Evolutionary conservation across 345 rosid species (phyloP).

Genomic region (Citrus sinensis): DVS_A1.0 CM039165.1:32060501-32061000

Average conservation of each 20-base stretch:
- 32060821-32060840: not conserved
- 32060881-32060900: not conserved
- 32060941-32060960: not conserved
- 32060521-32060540: too few species aligned
- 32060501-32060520: too few species aligned
- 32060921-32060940: not conserved
- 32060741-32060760: not conserved
- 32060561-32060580: too few species aligned
- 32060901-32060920: constrained; percentile 17
- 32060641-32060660: not conserved
- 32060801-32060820: not conserved
- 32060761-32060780: not conserved
- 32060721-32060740: not conserved
- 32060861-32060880: too few species aligned
- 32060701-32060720: not conserved
- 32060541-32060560: too few species aligned
- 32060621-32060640: too few species aligned
- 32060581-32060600: too few species aligned
- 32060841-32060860: not conserved
- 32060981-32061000: too few species aligned
- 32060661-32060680: not conserved
- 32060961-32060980: not conserved
- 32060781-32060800: not conserved
- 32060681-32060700: not conserved
- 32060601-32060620: too few species aligned